Percentiles rank a stretch among this genome's conserved stretches.
phyloP scores from a whole-genome alignment of 2,329 filamentous ascomycete species.

The Plenodomus lindquistii region DNA sequence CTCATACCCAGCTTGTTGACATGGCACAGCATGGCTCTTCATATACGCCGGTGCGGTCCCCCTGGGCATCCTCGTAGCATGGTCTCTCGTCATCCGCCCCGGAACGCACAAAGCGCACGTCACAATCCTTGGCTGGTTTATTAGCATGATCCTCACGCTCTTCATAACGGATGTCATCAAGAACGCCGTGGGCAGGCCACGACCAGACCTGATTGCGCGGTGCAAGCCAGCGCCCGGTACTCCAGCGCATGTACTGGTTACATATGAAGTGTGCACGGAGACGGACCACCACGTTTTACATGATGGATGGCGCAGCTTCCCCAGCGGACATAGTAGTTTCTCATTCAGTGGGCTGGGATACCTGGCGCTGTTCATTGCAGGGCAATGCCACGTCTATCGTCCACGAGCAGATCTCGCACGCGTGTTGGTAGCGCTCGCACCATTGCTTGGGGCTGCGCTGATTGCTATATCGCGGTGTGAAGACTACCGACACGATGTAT shows the following conservation, averaged over 20 bases:
- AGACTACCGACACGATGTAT: constrained; percentile 68
- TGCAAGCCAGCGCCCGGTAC: constrained; percentile 72
- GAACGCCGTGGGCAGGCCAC: constrained; percentile 79
- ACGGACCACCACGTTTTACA: constrained; percentile 70
- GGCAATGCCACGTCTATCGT: constrained; percentile 64
- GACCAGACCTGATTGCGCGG: constrained; percentile 85
- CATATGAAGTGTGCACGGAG: constrained; percentile 73
- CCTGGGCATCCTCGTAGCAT: constrained; percentile 65
- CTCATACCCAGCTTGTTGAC: background rate
- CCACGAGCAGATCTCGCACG: constrained; percentile 61
- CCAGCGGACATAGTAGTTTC: constrained; percentile 78
- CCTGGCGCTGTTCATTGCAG: constrained; percentile 69
- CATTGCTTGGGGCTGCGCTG: constrained; percentile 60
- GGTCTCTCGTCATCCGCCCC: constrained; percentile 65
- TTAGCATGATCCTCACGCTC: constrained; percentile 71
- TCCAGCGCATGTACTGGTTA: constrained; percentile 59
- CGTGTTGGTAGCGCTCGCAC: constrained; percentile 59
- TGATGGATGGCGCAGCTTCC: constrained; percentile 84
- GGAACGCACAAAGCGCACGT: constrained; percentile 81
- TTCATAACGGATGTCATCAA: constrained; percentile 89
- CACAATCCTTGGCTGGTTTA: constrained; percentile 77
- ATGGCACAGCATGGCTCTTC: constrained; percentile 67
- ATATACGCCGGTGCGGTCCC: constrained; percentile 78
- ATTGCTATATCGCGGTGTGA: constrained; percentile 66
- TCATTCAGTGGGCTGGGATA: constrained; percentile 80